These are phyloP conservation scores for Cyclotella sp. DNA, from an alignment of 108 stramenopile species.

Conservation along the genomic window DNA sequence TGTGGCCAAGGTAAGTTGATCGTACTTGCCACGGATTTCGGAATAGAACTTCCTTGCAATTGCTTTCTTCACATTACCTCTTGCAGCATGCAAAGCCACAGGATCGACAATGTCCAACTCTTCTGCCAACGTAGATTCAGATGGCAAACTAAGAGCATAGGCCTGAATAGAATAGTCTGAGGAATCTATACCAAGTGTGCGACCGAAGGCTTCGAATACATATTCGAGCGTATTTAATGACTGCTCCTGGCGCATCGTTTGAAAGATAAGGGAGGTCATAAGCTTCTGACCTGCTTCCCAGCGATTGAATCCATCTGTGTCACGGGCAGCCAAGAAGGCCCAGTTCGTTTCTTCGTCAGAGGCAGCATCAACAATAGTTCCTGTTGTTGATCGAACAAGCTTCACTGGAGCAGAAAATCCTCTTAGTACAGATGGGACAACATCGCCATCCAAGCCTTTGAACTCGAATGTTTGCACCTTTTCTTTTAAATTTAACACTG, in stretches of 20 bases:
- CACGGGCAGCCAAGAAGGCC: slow-evolving; percentile 71
- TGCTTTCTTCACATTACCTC: slow-evolving; percentile 48
- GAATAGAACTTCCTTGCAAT: slow-evolving; percentile 54
- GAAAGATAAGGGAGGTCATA: slow-evolving; percentile 47
- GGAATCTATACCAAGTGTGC: slow-evolving; percentile 32
- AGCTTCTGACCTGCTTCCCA: slow-evolving; percentile 79
- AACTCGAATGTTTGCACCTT: slow-evolving; percentile 87
- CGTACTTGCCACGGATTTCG: slow-evolving; percentile 55
- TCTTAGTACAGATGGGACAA: slow-evolving; percentile 91
- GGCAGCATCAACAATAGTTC: neutral
- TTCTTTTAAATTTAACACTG: slow-evolving; percentile 88
- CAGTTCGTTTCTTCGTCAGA: slow-evolving; percentile 55
- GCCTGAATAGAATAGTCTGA: slow-evolving; percentile 65
- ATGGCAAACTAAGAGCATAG: slow-evolving; percentile 63
- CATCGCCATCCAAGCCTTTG: slow-evolving; percentile 65
- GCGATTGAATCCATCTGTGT: slow-evolving; percentile 82
- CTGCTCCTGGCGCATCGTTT: slow-evolving; percentile 33
- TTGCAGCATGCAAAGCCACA: slow-evolving; percentile 53
- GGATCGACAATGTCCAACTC: slow-evolving; percentile 62
- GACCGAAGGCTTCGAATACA: slow-evolving; percentile 50
- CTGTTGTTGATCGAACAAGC: slow-evolving; percentile 47
- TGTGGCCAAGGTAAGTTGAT: slow-evolving; percentile 56
- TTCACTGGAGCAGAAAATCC: slow-evolving; percentile 96
- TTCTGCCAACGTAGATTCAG: slow-evolving; percentile 57
- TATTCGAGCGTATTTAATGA: slow-evolving; percentile 26